These are phyloP conservation scores for Arthrobotrys iridis DNA, from an alignment of 2,329 filamentous ascomycete species.

Conservation along the genomic window DNA sequence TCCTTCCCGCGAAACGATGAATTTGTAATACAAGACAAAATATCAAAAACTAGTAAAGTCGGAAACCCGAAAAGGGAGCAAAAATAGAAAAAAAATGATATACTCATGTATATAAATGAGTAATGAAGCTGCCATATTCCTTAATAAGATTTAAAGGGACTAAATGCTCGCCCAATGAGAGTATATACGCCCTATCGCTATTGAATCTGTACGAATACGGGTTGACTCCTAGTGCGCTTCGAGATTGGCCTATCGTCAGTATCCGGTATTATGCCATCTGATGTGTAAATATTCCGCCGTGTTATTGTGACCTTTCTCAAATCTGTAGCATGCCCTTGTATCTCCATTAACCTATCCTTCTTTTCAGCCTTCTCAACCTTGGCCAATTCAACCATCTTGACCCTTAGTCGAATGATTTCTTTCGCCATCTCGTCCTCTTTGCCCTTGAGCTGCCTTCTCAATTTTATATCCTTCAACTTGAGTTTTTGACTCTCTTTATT, in stretches of 20 bases:
- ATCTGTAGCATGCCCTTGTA: not conserved
- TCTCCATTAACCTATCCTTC: not conserved
- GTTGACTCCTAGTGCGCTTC: slow-evolving; percentile 37
- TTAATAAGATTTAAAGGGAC: too few species aligned
- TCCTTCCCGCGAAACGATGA: too few species aligned
- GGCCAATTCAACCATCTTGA: slow-evolving; percentile 28
- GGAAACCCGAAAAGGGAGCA: too few species aligned
- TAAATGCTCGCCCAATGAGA: too few species aligned
- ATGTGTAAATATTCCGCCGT: slow-evolving; percentile 25
- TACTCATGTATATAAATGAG: too few species aligned
- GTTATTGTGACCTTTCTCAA: slow-evolving; percentile 22
- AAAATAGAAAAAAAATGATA: too few species aligned
- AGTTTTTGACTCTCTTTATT: slow-evolving; percentile 13
- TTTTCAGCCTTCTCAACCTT: slow-evolving; percentile 5
- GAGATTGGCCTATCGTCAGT: slow-evolving; percentile 15
- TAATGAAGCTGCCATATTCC: too few species aligned
- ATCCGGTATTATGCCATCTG: not conserved
- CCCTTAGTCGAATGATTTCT: slow-evolving; percentile 28
- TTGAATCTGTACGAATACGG: too few species aligned
- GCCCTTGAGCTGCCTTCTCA: not conserved
- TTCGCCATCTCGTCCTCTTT: slow-evolving; percentile 20
- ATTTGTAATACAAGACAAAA: too few species aligned
- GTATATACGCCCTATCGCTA: too few species aligned
- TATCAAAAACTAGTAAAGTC: too few species aligned
- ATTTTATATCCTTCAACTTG: slow-evolving; percentile 31